Evolutionary conservation across 495 filamentous ascomycete species (phyloP), one percentile per base, ranked within the genome.

Genomic region (Pyrenopolyporus hunteri): DNA sequence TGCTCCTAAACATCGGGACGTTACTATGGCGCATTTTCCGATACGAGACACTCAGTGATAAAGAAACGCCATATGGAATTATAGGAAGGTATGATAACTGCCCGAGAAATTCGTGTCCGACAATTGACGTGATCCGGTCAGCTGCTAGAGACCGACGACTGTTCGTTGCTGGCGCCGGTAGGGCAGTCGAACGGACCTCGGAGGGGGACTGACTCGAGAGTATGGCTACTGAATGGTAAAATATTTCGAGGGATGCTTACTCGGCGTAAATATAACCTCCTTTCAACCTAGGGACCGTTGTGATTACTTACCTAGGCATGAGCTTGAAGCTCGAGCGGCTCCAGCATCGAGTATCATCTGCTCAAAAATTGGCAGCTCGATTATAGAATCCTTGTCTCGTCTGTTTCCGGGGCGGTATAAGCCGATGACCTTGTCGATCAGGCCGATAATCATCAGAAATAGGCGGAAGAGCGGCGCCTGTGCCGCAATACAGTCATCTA

Each of bases 21-120:
- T 78, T 85, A 51, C 84, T 87, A 47, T 85, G 83, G 9, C 87
- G 83, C 74, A 88, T 84, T 63, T 89, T 87, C 26, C 86, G 82
- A 59, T 91, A 92, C 7, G 84, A 83, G 3, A 91, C 86, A 13
- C 84, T 85, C 43, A 92, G 78, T 0, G 87, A 85, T 2, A 92
- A 72, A 0, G 85, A 80, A 1, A 90, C 70, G 0, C 85, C 84
- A 52, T 91, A 91, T 0, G 88, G 85, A 6, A 91, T 77, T 33
- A 90, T 81, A 1, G 89, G 87, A 23, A 87, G 74, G 6, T 83
- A 80, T 9, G 81, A 77, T 2, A 91, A 69, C 3, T 78, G 70
- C 7, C 82, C 76, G 9, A 76, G 66, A 40, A 79, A 79, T 61
- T 87, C 83, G 1, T 77, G 77, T 17, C 73, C 78, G 28, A 87